Conservation (phyloP, 2,329 filamentous ascomycete genomes). For the Ploettnerulaceae sp. region DNA sequence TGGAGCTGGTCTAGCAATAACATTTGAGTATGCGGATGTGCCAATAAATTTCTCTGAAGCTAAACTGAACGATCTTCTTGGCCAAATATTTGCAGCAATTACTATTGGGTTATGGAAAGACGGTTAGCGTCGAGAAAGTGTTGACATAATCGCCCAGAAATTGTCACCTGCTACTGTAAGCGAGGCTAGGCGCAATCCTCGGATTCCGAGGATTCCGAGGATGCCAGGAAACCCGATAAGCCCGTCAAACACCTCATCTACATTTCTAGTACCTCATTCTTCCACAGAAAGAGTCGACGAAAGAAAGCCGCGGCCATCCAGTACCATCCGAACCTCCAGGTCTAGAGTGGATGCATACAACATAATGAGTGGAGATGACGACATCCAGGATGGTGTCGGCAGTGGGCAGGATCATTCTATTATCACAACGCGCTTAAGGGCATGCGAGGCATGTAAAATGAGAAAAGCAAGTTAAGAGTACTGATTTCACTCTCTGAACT, state of each 20-base stretch:
- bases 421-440: conserved; percentile 10
- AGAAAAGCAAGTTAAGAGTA: conserved; percentile 8
- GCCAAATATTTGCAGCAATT: too few species aligned
- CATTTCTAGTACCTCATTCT: not conserved
- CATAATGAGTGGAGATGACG: conserved; percentile 11
- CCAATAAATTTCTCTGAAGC: too few species aligned
- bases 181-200: not conserved
- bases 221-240: too few species aligned
- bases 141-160: not conserved
- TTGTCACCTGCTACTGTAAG: not conserved
- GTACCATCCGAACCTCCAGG: not conserved
- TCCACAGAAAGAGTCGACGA: not conserved
- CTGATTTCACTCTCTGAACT: not conserved
- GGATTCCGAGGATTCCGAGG: conserved; percentile 10
- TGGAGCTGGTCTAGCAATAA: too few species aligned
- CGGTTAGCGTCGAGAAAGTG: not conserved
- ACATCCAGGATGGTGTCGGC: not conserved
- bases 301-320: not conserved
- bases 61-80: too few species aligned
- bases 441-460: conserved; percentile 13
- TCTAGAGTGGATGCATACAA: not conserved
- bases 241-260: not conserved
- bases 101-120: too few species aligned
- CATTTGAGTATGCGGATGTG: too few species aligned
- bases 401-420: conserved; percentile 6